Base-by-base conservation (phyloP, 148 eudicot genomes). In the Fagopyrum tataricum region DNA sequence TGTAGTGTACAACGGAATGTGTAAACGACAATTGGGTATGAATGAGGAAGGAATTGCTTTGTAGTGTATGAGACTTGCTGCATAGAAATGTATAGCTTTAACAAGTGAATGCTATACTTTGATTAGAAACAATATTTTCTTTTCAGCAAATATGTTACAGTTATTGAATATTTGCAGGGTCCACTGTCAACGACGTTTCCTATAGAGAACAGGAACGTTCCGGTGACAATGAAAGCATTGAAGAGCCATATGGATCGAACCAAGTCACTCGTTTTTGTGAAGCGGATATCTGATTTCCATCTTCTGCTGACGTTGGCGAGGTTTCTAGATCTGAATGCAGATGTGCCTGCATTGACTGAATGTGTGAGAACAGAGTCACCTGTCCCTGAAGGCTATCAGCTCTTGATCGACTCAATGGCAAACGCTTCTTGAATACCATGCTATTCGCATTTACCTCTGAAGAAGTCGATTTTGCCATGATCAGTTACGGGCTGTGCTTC, bases 241-340 rank as follows among this genome's bases (percentile, higher is more conserved):
- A 91, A 84, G 78, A 82, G 56, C 48, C 97, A 95, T 80, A 78
- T 95, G 76, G 92, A 91, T 44, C 88, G 94, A 62, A 69, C 87
- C 67, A 88, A 87, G 79, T 82, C 80, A 78, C 84, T 88, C 67
- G 74, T 94, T 5, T 89, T 88, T 76, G 97, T 91, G 82, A 91
- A 90, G 87, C 79, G 90, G 75, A 95, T 95, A 47, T 91, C 98
- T 6, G 98, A 95, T 76, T 95, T 95, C 74, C 98, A 95, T 79
- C 81, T 95, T 76, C 86, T 95, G 73, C 92, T 95, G 4, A 73
- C 82, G 41, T 74, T 95, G 72, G 82, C 88, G 4, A 80, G 87
- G 84, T 84, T 82, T 75, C 75, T 95, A 71, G 98, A 95, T 70
- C 49, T 90, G 14, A 95, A 86, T 49, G 79, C 91, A 23, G 98